Conservation (phyloP, 2,329 filamentous ascomycete genomes). For the Septoria petroselini region DNA sequence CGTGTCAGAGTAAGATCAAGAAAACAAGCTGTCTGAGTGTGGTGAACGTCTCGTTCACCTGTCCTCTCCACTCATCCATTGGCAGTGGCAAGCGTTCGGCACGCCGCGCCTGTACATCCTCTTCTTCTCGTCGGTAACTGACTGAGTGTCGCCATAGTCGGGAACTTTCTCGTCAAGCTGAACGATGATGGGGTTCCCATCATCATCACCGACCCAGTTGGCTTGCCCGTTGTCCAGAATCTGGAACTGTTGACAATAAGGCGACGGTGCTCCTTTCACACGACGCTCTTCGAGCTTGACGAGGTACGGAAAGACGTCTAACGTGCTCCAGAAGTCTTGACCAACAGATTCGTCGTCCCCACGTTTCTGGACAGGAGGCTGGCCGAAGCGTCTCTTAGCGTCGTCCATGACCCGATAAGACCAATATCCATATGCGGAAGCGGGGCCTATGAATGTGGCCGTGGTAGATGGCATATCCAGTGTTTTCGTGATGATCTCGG, state of each 20-base stretch:
- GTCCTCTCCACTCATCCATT: constrained; percentile 36
- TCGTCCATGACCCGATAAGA: constrained; percentile 3
- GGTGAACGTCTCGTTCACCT: neutral
- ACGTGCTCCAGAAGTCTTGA: constrained; percentile 9
- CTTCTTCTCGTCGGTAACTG: constrained; percentile 20
- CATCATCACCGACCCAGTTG: constrained; percentile 37
- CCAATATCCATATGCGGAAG: constrained; percentile 3
- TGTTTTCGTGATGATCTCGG: constrained; percentile 9
- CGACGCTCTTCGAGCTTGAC: constrained; percentile 67
- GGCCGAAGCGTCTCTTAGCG: constrained; percentile 1
- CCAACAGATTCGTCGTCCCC: constrained; percentile 2
- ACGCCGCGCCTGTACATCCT: constrained; percentile 23
- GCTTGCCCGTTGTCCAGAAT: constrained; percentile 53
- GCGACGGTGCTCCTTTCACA: constrained; percentile 41
- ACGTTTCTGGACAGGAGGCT: neutral
- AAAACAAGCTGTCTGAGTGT: constrained; percentile 2
- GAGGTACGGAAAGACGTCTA: constrained; percentile 48
- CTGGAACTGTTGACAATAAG: constrained; percentile 65
- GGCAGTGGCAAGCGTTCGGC: constrained; percentile 37
- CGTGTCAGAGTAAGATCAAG: constrained; percentile 2
- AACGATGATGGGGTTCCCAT: constrained; percentile 40
- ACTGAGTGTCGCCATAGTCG: constrained; percentile 28
- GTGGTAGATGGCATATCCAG: constrained; percentile 1
- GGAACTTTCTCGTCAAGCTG: constrained; percentile 44
- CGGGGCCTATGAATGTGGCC: constrained; percentile 10